Percentiles rank a stretch among this genome's conserved stretches.
Conservation (phyloP, 768 basidiomycete species). For the Pleurotus platypus region DNA sequence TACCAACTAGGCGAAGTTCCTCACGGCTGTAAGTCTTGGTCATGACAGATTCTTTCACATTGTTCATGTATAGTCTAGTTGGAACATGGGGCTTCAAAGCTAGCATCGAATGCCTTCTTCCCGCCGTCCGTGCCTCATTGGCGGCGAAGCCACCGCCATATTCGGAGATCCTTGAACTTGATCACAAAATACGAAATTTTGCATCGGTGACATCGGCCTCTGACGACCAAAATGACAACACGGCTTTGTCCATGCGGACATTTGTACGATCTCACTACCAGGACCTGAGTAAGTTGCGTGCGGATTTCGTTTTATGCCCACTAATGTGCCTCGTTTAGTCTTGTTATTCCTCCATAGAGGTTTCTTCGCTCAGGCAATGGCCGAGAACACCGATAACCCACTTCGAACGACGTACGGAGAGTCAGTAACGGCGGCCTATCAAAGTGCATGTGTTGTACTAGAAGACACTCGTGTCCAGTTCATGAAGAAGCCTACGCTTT, state of each 20-base stretch:
- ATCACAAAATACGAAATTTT: slow-evolving; percentile 42
- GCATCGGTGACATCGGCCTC: slow-evolving; percentile 19
- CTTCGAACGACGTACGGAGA: slow-evolving; percentile 42
- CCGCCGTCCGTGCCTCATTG: slow-evolving; percentile 36
- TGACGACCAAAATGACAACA: slow-evolving; percentile 22
- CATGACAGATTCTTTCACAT: slow-evolving; percentile 2
- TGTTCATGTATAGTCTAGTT: slow-evolving; percentile 24
- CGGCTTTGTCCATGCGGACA: slow-evolving; percentile 35
- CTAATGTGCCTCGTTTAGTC: slow-evolving; percentile 27
- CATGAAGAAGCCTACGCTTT: slow-evolving; percentile 38
- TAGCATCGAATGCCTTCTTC: slow-evolving; percentile 36
- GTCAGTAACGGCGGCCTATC: slow-evolving; percentile 51
- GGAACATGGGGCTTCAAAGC: slow-evolving; percentile 45
- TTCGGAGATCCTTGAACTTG: slow-evolving; percentile 43
- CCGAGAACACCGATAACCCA: slow-evolving; percentile 43
- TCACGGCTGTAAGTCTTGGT: slow-evolving; percentile 35
- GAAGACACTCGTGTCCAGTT: slow-evolving; percentile 37
- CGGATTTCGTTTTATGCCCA: slow-evolving; percentile 5
- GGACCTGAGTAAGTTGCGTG: slow-evolving; percentile 32
- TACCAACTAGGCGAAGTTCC: slow-evolving; percentile 41
- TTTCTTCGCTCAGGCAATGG: slow-evolving; percentile 55
- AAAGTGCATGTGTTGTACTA: slow-evolving; percentile 45
- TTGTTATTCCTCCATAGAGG: slow-evolving; percentile 53
- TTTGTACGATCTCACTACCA: slow-evolving; percentile 42
- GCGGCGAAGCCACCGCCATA: slow-evolving; percentile 42